phyloP scores from a whole-genome alignment of 2,329 filamentous ascomycete species.

The Lecanosticta acicola region DNA sequence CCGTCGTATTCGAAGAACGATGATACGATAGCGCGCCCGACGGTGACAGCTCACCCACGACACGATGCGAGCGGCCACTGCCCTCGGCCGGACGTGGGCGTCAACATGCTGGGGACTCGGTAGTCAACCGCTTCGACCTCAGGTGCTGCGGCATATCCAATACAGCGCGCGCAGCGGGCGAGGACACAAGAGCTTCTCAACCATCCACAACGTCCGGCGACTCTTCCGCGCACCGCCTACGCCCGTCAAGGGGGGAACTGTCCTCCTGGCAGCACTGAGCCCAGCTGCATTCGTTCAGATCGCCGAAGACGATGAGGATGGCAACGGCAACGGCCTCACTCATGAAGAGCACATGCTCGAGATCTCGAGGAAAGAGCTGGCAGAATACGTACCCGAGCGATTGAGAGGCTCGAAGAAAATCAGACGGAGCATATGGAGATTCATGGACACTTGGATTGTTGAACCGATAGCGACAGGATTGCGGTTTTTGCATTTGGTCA shows the following conservation, averaged over 20 bases:
- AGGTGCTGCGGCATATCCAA: constrained; percentile 28
- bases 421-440: constrained; percentile 56
- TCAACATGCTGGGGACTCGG: constrained; percentile 20
- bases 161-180: constrained; percentile 27
- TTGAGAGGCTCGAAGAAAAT: constrained; percentile 55
- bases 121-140: constrained; percentile 24
- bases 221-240: constrained; percentile 30
- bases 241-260: constrained; percentile 32
- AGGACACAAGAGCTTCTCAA: constrained; percentile 20
- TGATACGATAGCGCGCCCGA: not conserved
- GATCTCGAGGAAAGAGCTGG: constrained; percentile 70
- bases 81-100: constrained; percentile 24
- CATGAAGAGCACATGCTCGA: constrained; percentile 83
- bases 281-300: constrained; percentile 57
- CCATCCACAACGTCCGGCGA: constrained; percentile 20
- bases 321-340: constrained; percentile 53
- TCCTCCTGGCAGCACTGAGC: constrained; percentile 43
- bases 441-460: constrained; percentile 64
- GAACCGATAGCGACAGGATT: constrained; percentile 83
- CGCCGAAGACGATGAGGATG: constrained; percentile 44
- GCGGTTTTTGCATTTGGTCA: constrained; percentile 77
- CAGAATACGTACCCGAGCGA: constrained; percentile 59
- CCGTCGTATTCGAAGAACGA: not conserved
- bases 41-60: constrained; percentile 12
- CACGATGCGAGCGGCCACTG: constrained; percentile 27